Evolutionary conservation across 306 rosid species (phyloP).

Genomic region (Erythrophleum fordii): DNA sequence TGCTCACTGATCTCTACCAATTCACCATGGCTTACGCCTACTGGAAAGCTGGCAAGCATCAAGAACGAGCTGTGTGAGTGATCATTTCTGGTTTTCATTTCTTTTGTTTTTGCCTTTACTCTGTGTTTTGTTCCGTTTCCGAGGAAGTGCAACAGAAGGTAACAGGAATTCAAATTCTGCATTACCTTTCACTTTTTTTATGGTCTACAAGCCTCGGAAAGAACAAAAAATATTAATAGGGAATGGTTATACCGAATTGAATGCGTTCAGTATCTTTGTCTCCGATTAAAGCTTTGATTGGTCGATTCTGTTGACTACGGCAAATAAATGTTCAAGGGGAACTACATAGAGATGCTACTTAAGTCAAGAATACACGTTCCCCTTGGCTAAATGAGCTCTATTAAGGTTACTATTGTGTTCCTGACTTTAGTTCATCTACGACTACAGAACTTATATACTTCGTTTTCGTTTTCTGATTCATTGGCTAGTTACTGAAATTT

Average conservation of each 20-base stretch:
- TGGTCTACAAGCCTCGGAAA: neutral
- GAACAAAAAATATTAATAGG: neutral
- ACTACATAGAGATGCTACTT: neutral
- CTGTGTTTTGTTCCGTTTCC: constrained; percentile 44
- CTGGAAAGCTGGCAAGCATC: constrained; percentile 98
- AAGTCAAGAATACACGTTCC: neutral
- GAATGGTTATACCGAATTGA: constrained; percentile 21
- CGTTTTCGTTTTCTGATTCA: neutral
- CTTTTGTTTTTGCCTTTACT: neutral
- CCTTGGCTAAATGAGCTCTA: neutral
- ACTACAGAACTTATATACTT: neutral
- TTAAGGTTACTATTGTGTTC: constrained; percentile 8
- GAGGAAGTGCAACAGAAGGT: neutral
- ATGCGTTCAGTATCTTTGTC: neutral
- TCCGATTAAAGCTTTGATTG: constrained; percentile 3
- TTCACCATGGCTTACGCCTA: constrained; percentile 99
- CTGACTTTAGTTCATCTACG: neutral
- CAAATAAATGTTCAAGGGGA: neutral
- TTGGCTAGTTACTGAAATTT: neutral
- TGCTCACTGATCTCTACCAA: constrained; percentile 96
- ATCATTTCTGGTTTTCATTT: neutral
- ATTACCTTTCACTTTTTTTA: neutral
- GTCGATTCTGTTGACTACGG: neutral
- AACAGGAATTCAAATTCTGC: neutral
- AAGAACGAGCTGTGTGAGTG: constrained; percentile 93